Conservation (phyloP, 2,329 filamentous ascomycete species). For the Rutstroemia sp. region DNA sequence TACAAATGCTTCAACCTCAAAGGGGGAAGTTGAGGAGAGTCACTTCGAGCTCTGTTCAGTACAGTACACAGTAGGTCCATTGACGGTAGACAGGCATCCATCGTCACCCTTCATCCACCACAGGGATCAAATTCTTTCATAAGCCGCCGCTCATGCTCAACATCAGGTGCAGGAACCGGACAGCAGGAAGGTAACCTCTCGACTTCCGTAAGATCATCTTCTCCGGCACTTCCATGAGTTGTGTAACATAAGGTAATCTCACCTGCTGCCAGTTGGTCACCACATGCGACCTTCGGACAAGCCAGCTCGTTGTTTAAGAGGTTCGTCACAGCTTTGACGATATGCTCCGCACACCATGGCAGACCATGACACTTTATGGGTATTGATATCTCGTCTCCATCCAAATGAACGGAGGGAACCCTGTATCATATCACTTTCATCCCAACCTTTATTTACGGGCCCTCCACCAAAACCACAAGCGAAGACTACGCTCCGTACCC, state of each 20-base stretch:
- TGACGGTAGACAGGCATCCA: neutral
- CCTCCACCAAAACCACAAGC: slow-evolving; percentile 20
- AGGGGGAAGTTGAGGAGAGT: too few species aligned
- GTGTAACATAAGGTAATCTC: slow-evolving; percentile 7
- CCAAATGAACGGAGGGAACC: slow-evolving; percentile 15
- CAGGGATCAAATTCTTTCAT: slow-evolving; percentile 8
- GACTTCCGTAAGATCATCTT: slow-evolving; percentile 3
- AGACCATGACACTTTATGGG: neutral
- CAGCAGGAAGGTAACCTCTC: slow-evolving; percentile 5
- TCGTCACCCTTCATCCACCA: neutral
- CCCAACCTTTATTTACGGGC: slow-evolving; percentile 25
- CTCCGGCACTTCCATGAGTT: slow-evolving; percentile 4
- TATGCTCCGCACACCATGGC: neutral
- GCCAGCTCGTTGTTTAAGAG: slow-evolving; percentile 8
- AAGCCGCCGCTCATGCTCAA: slow-evolving; percentile 3
- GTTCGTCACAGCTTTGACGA: neutral
- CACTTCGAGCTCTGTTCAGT: too few species aligned
- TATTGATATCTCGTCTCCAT: slow-evolving; percentile 4
- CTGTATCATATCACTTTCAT: slow-evolving; percentile 25
- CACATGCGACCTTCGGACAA: slow-evolving; percentile 5
- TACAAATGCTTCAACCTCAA: too few species aligned
- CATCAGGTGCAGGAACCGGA: slow-evolving; percentile 7
- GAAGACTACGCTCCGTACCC: slow-evolving; percentile 12
- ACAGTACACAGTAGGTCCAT: neutral
- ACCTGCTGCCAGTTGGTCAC: slow-evolving; percentile 4